phyloP scores from a whole-genome alignment of 1,284 basidiomycete genomes.

The Schizophyllum amplum region DNA sequence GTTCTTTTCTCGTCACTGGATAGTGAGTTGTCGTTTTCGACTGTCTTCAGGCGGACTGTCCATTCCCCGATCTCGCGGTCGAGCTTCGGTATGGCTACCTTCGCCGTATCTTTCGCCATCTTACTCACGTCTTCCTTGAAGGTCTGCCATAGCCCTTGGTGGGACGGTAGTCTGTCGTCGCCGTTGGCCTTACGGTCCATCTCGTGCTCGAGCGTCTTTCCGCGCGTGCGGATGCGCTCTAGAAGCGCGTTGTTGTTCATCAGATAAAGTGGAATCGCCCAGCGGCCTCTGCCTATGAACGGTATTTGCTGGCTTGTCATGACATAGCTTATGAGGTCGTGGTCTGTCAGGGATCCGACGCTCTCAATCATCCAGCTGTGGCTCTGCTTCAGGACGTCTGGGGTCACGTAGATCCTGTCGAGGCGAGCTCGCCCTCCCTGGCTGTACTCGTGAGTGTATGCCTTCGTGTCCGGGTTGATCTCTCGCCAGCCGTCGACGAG shows the following conservation, averaged over 20 bases:
- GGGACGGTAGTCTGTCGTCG: background rate
- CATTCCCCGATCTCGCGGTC: background rate
- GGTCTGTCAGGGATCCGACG: conserved; percentile 7
- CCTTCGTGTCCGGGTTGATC: background rate
- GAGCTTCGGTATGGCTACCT: background rate
- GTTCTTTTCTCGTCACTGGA: too few species aligned
- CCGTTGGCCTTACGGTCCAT: too few species aligned
- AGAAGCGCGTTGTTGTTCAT: conserved; percentile 4
- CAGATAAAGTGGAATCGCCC: conserved; percentile 8
- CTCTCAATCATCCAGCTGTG: conserved; percentile 6
- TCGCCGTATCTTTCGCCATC: background rate
- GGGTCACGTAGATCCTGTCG: background rate
- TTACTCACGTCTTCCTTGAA: background rate
- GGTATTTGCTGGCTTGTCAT: conserved; percentile 2
- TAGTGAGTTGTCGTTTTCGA: too few species aligned
- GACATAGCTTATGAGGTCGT: conserved; percentile 5
- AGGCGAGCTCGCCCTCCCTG: background rate
- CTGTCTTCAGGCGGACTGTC: too few species aligned
- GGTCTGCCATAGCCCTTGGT: background rate
- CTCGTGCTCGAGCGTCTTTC: too few species aligned
- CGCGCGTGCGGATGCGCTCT: background rate
- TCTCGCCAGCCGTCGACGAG: conserved; percentile 9
- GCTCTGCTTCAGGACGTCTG: background rate
- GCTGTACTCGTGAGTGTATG: background rate
- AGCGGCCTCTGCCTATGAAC: conserved; percentile 9